Evolutionary conservation across 192 early-diverging fungal species (phyloP).

Genomic region (Entomortierella beljakovae): DNA sequence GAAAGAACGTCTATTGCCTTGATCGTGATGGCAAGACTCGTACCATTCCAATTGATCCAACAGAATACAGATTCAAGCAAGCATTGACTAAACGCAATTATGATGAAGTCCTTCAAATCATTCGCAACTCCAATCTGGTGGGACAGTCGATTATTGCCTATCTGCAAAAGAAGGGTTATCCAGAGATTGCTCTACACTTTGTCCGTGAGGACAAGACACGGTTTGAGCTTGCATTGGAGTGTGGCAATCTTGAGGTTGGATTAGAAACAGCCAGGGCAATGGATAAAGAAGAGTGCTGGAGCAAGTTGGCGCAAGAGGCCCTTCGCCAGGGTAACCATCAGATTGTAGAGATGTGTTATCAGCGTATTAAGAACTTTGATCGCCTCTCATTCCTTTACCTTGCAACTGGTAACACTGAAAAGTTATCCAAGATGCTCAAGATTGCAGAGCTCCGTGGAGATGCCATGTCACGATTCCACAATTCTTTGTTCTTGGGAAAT

Average conservation of each 20-base stretch:
- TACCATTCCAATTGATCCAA: constrained; percentile 92
- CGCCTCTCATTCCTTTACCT: constrained; percentile 96
- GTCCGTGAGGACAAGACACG: constrained; percentile 96
- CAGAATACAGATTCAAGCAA: constrained; percentile 99
- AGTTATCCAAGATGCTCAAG: constrained; percentile 94
- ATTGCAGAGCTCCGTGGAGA: constrained; percentile 90
- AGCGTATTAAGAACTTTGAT: constrained; percentile 92
- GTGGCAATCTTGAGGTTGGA: constrained; percentile 96
- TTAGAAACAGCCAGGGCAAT: constrained; percentile 94
- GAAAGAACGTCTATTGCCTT: constrained; percentile 86
- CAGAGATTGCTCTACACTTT: constrained; percentile 99
- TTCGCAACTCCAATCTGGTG: constrained; percentile 94
- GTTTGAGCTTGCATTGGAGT: constrained; percentile 96
- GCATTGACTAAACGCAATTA: constrained; percentile 93
- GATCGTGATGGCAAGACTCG: constrained; percentile 93
- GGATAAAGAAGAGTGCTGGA: constrained; percentile 92
- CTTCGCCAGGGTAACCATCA: constrained; percentile 90
- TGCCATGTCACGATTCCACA: constrained; percentile 92
- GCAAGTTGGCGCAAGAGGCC: constrained; percentile 88
- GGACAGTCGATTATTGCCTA: constrained; percentile 99
- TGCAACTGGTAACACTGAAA: constrained; percentile 91
- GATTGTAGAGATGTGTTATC: constrained; percentile 92
- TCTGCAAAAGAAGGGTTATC: constrained; percentile 99
- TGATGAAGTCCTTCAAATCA: constrained; percentile 96
- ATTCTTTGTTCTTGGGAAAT: constrained; percentile 91